Conservation (phyloP, 2,329 filamentous ascomycete species). For the Raffaelea albimanens region DNA sequence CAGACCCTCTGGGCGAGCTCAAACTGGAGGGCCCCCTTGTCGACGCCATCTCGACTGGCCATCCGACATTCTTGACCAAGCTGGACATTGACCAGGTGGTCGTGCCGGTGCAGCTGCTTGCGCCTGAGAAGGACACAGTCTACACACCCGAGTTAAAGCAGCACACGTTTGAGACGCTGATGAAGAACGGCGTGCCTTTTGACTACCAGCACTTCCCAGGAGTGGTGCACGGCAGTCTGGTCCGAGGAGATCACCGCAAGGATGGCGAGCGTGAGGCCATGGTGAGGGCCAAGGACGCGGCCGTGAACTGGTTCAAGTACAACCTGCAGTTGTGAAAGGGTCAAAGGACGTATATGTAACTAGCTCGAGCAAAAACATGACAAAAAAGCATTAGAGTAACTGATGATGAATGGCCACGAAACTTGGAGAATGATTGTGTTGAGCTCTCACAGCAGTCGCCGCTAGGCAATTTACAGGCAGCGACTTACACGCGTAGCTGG, state of each 20-base stretch:
- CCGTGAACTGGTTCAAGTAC: conserved; percentile 32
- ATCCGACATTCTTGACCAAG: conserved; percentile 32
- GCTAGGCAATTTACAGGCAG: no score
- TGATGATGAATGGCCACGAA: no score
- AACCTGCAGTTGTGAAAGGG: conserved; percentile 10
- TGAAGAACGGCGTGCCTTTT: conserved; percentile 27
- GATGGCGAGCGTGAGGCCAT: conserved; percentile 32
- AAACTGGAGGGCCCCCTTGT: conserved; percentile 24
- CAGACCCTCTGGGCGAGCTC: not conserved
- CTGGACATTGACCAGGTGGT: conserved; percentile 33
- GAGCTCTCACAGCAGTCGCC: no score
- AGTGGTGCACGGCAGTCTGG: conserved; percentile 34
- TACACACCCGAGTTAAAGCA: conserved; percentile 37
- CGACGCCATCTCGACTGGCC: conserved; percentile 33
- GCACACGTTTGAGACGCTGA: conserved; percentile 28
- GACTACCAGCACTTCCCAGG: conserved; percentile 43
- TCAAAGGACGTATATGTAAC: no score
- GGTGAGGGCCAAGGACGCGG: conserved; percentile 36
- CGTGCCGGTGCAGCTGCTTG: conserved; percentile 42
- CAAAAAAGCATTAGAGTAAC: no score
- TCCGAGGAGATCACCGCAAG: conserved; percentile 29
- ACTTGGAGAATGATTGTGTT: no score
- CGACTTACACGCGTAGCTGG: no score
- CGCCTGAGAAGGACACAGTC: conserved; percentile 33
- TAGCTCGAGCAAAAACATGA: no score